Conservation (phyloP, 257 asterid species). For the Nyctanthes arbortristis region DNA sequence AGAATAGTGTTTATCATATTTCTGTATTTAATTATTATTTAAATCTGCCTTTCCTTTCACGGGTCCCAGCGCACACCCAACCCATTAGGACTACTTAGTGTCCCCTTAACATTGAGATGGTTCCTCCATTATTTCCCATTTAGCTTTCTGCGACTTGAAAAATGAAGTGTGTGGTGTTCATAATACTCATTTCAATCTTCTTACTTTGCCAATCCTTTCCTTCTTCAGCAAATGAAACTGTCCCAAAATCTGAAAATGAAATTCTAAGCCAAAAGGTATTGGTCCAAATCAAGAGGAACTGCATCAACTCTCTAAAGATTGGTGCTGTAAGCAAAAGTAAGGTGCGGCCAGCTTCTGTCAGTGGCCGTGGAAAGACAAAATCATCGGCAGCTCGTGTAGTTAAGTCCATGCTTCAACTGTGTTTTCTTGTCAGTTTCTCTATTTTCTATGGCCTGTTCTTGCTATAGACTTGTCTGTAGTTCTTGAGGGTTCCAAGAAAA, state of each 20-base stretch:
- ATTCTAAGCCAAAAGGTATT: background rate
- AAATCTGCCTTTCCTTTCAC: too few relatives aligned
- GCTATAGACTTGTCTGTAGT: background rate
- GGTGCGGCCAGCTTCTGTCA: background rate
- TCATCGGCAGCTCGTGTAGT: background rate
- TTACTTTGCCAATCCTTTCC: background rate
- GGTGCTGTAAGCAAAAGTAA: too few relatives aligned
- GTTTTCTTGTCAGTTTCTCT: conserved; percentile 6
- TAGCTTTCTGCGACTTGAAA: background rate
- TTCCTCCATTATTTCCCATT: background rate
- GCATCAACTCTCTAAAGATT: too few relatives aligned
- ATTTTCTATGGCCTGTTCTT: conserved; percentile 2
- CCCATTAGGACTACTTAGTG: too few relatives aligned
- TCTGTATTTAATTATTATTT: too few relatives aligned
- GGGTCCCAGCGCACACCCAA: too few relatives aligned
- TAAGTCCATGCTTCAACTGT: background rate
- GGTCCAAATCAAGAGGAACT: conserved; percentile 7
- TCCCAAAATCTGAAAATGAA: background rate
- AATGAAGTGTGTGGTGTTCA: conserved; percentile 1
- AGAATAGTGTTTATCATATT: too few relatives aligned
- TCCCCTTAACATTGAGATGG: too few relatives aligned
- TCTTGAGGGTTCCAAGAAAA: too few relatives aligned
- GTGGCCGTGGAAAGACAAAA: background rate
- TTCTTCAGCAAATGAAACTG: background rate
- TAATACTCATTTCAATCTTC: background rate